Base-by-base conservation (phyloP, 1,284 basidiomycete species). In the Ceraceosorus guamensis region DNA sequence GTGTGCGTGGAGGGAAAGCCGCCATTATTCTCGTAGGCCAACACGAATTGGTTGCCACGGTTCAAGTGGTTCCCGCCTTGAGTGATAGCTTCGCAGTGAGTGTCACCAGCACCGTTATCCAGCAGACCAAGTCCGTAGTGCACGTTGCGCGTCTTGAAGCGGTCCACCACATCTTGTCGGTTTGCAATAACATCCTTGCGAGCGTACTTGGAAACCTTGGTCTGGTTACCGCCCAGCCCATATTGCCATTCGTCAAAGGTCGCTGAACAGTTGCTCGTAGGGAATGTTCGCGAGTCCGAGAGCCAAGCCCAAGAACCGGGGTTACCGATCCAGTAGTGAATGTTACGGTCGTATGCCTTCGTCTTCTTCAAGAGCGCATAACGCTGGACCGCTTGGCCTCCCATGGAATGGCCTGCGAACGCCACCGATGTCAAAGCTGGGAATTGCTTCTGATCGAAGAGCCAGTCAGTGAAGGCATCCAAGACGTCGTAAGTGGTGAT, bases 61-160 rank as follows among this genome's bases (percentile, higher is more conserved):
- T 66, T 64, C 33, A 73, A 46, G 41, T 71, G 68, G 57, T 66
- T 71, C n/a, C 61, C 59, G 16, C 70, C 70, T 50, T 73, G 70
- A 24, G 50, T 48, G 16, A 53, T 44, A 4, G 67, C 69, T 34
- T 57, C 52, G 55, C 70, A 71, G n/a, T 62, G 39, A n/a, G 67
- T 68, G 55, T 69, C 69, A 16, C 68, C 69, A 33, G 62, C 57
- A 30, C 71, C 71, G 44, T 73, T 73, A 56, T 75, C 73, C 8
- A 66, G 53, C 10, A 75, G 47, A 4, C 61, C 73, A 4, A 67
- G 57, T 41, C 63, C 67, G 53, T 66, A 68, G 56, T 69, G 65
- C 13, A 75, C 61, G 31, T 62, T 66, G 24, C 71, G 62, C 18
- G 47, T 46, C 8, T 37, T 51, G 59, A 62, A 75, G 2, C 56